These are phyloP conservation scores for Thelephora terrestris DNA, from an alignment of 1,284 basidiomycete genomes.

Conservation along the genomic window DNA sequence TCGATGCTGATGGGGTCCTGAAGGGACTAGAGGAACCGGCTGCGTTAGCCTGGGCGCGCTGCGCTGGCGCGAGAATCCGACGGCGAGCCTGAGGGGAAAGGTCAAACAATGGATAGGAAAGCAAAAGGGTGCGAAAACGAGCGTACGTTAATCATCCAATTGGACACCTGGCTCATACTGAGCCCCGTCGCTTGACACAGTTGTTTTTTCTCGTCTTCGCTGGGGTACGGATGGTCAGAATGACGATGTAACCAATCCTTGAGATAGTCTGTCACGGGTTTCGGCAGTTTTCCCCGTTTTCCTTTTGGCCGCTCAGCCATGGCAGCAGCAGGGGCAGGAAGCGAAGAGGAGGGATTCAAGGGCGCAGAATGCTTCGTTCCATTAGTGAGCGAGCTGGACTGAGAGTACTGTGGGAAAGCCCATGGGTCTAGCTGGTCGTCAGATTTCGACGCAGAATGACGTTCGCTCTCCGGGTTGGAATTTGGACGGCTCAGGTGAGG, in stretches of 20 bases:
- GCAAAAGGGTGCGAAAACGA: constrained; percentile 10
- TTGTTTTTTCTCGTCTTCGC: constrained; percentile 85
- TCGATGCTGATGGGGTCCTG: constrained; percentile 9
- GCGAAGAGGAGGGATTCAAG: constrained; percentile 25
- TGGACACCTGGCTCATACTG: constrained; percentile 82
- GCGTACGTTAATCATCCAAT: constrained; percentile 82
- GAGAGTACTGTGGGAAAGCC: constrained; percentile 27
- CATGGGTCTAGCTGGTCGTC: constrained; percentile 26
- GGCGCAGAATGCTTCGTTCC: not conserved
- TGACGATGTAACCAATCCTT: constrained; percentile 88
- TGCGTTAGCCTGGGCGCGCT: constrained; percentile 59
- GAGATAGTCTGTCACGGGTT: constrained; percentile 82
- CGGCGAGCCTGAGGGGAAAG: constrained; percentile 49
- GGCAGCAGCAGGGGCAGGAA: constrained; percentile 33
- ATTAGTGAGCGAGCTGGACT: not conserved
- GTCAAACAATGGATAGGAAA: constrained; percentile 9
- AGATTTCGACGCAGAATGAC: constrained; percentile 28
- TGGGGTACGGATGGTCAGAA: constrained; percentile 83
- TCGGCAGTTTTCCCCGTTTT: constrained; percentile 81
- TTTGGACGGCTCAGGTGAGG: constrained; percentile 24
- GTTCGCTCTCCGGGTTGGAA: constrained; percentile 53
- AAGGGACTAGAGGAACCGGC: constrained; percentile 58
- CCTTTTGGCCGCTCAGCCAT: constrained; percentile 65
- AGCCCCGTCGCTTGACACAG: constrained; percentile 78
- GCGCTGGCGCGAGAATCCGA: constrained; percentile 72